These are phyloP conservation scores for Aphanocladium album DNA, from an alignment of 2,329 filamentous ascomycete species.

Conservation along the genomic window DNA sequence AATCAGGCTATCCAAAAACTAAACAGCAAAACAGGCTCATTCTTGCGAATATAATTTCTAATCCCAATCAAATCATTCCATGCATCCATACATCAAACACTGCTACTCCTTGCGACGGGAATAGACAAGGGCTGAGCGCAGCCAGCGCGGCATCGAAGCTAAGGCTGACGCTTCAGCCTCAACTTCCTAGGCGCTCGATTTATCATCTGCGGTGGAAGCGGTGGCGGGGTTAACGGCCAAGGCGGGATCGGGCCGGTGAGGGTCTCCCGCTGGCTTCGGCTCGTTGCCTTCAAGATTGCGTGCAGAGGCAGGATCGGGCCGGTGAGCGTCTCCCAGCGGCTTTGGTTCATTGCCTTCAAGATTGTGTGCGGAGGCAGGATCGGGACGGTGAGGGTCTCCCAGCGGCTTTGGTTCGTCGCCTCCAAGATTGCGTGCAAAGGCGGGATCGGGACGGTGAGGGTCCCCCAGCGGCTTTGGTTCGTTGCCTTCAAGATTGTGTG, in stretches of 20 bases:
- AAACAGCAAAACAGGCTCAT: not conserved
- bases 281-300: no score
- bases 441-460: no score
- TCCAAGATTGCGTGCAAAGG: no score
- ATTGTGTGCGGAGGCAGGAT: no score
- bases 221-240: not conserved
- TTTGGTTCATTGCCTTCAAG: no score
- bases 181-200: constrained; percentile 1
- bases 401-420: no score
- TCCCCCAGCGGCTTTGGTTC: no score
- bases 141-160: constrained; percentile 8
- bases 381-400: not conserved
- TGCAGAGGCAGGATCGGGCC: no score
- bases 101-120: not conserved
- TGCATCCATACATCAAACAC: not conserved
- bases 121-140: constrained; percentile 7
- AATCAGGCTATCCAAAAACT: no score
- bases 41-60: constrained; percentile 6
- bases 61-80: not conserved
- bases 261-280: not conserved
- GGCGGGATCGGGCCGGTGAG: not conserved
- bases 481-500: no score
- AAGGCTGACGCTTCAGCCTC: not conserved
- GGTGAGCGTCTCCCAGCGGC: no score
- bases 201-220: not conserved